A percentile compares a stretch with the other conserved stretches of the same genome.
phyloP scores from a whole-genome alignment of 2,329 filamentous ascomycete species.

The Colletotrichum liaoningense region DNA sequence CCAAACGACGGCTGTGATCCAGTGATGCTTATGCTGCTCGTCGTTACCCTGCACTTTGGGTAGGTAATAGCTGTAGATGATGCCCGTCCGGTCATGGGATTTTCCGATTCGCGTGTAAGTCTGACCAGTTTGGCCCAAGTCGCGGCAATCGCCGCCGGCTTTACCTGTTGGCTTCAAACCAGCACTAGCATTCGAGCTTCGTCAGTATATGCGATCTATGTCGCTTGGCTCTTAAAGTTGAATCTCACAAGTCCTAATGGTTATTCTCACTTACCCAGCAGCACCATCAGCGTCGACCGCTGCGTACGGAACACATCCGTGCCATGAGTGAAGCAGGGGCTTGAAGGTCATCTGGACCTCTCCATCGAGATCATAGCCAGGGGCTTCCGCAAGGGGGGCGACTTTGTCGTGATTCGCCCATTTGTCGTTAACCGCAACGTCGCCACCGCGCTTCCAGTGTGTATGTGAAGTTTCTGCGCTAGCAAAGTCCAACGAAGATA shows the following conservation, averaged over 20 bases:
- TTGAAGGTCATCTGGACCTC: background rate
- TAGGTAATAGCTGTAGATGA: background rate
- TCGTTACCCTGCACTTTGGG: background rate
- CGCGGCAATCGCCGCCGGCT: background rate
- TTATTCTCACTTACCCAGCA: background rate
- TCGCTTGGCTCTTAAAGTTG: too few species aligned
- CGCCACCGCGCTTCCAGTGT: background rate
- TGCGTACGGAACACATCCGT: background rate
- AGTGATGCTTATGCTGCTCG: background rate
- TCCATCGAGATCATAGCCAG: background rate
- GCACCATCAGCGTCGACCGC: background rate
- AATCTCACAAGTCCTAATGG: background rate
- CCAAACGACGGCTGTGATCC: background rate
- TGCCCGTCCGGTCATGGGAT: background rate
- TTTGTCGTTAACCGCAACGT: background rate
- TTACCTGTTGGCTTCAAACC: background rate
- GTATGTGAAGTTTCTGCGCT: background rate
- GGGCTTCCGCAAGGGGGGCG: background rate
- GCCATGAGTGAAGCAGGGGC: background rate
- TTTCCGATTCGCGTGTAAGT: background rate
- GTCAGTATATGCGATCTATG: background rate
- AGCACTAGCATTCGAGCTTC: background rate
- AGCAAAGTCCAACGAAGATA: background rate
- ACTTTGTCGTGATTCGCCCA: background rate
- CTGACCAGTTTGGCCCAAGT: background rate